Evolutionary conservation across 2,329 filamentous ascomycete genomes (phyloP).

Genomic region (Aureobasidium sp.): DNA sequence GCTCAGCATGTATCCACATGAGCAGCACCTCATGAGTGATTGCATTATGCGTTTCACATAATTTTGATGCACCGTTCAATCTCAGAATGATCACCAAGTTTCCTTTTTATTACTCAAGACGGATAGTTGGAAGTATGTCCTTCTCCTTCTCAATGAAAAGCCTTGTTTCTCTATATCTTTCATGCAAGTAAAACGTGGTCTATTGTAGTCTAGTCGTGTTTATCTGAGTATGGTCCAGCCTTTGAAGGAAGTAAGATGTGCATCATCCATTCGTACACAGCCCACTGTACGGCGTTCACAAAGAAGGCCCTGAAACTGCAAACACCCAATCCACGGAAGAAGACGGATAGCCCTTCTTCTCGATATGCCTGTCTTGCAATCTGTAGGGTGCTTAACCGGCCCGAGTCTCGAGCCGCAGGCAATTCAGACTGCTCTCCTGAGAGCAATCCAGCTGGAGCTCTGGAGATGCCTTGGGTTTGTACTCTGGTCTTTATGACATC

Average conservation of each 20-base stretch:
- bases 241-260: slow-evolving; percentile 8
- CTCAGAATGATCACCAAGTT: background rate
- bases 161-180: background rate
- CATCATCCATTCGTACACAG: slow-evolving; percentile 38
- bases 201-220: background rate
- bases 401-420: slow-evolving; percentile 2
- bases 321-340: slow-evolving; percentile 72
- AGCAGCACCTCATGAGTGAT: slow-evolving; percentile 5
- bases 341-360: slow-evolving; percentile 63
- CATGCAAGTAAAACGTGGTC: background rate
- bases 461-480: slow-evolving; percentile 56
- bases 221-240: background rate
- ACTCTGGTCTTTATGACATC: slow-evolving; percentile 89
- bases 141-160: slow-evolving; percentile 7
- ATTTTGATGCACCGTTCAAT: slow-evolving; percentile 6
- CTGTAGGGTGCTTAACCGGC: slow-evolving; percentile 48
- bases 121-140: background rate
- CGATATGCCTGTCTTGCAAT: slow-evolving; percentile 60
- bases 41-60: slow-evolving; percentile 16
- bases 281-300: slow-evolving; percentile 91
- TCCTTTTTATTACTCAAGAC: background rate
- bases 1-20: background rate
- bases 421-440: slow-evolving; percentile 14
- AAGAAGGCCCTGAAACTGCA: slow-evolving; percentile 83
- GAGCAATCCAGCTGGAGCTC: slow-evolving; percentile 16